Base-by-base conservation (phyloP, 129 eudicot genomes). In the Artemisia tridentata region DNA sequence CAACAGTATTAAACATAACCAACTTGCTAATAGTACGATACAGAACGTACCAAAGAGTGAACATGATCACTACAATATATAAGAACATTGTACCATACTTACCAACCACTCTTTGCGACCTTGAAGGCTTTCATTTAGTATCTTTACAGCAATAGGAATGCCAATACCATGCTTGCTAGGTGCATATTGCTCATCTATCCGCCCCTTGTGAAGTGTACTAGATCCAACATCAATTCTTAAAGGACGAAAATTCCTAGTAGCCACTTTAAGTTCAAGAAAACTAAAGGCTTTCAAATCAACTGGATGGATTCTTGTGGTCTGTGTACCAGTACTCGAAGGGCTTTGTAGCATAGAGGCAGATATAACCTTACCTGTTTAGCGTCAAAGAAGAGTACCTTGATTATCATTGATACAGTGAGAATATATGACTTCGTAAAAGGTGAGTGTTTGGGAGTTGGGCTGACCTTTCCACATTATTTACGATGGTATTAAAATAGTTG, bases 31-130 rank as follows among this genome's bases (percentile, higher is more conserved):
- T 52, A 29, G 41, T 31, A 31, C 6, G 0, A 29, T 16, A 34
- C 15, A 7, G 48, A 20, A 47, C 63, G 18, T 27, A 56, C 14
- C 31, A 25, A 56, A 56, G 31, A 19, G 62, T 56, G 62, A 56
- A 20, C 63, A 18, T 12, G 5, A 18, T 27, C 20, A 3, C 18
- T 34, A 43, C 31, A 46, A 1, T 27, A 47, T 4, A 1, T 11
- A 19, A 45, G 23, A 3, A 11, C 3, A 56, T 25, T 57, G 6
- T 59, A 13, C 14, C 19, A 66, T 51, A 83, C 91, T 80, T 75
- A 86, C 88, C 85, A 86, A 52, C 91, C 88, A 86, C 46, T 83
- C 84, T 63, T 57, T 74, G 78, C 80, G 84, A 77, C 81, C 85
- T 47, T 82, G 85, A 12, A 23, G 83, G 62, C 76, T 79, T 38